A percentile compares a stretch with the other conserved stretches of the same genome.
phyloP scores from a whole-genome alignment of 164 flowering plant species.

The Akebia trifoliata region DNA sequence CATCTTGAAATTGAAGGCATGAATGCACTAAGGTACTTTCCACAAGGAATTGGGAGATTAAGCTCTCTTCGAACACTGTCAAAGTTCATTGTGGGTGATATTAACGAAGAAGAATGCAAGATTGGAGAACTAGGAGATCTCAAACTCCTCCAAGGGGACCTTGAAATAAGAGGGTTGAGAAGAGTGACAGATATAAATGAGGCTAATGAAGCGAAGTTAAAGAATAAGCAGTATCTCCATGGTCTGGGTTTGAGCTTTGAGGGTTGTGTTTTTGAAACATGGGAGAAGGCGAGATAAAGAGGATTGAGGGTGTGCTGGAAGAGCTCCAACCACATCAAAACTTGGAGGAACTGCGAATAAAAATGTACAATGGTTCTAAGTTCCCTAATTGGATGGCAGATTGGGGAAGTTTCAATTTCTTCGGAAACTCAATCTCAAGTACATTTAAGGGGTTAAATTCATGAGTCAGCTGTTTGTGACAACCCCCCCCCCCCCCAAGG shows the following conservation, averaged over 20 bases:
- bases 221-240: too few relatives aligned
- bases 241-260: too few relatives aligned
- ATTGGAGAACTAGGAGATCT: slow-evolving; percentile 10
- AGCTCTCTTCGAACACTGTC: background rate
- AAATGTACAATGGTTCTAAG: too few relatives aligned
- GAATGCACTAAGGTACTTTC: background rate
- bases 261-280: background rate
- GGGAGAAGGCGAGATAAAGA: too few relatives aligned
- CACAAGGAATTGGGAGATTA: slow-evolving; percentile 3
- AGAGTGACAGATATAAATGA: slow-evolving; percentile 1
- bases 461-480: too few relatives aligned
- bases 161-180: background rate
- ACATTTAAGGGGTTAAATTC: too few relatives aligned
- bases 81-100: slow-evolving; percentile 7
- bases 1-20: slow-evolving; percentile 1
- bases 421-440: background rate
- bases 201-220: background rate
- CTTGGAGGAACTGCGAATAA: background rate
- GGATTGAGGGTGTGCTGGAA: too few relatives aligned
- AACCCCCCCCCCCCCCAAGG: background rate
- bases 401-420: too few relatives aligned
- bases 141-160: background rate
- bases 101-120: background rate
- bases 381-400: too few relatives aligned
- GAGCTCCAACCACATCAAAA: slow-evolving; percentile 6